Evolutionary conservation across 108 stramenopile genomes (phyloP).

Genomic region (Schizochytrium sp.): DNA sequence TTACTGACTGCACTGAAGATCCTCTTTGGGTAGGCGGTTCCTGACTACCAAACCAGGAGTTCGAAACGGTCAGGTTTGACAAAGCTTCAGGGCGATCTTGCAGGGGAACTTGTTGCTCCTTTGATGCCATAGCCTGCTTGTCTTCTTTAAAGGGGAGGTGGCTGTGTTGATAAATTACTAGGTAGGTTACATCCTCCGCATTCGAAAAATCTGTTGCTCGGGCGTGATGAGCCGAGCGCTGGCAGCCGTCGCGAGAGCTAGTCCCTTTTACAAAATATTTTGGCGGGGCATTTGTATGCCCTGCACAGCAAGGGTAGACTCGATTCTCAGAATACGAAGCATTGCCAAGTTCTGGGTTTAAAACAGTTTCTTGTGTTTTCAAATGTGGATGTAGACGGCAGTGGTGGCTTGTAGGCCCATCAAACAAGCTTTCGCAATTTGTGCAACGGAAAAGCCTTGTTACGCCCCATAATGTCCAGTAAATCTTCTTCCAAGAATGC

Average conservation of each 20-base stretch:
- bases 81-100: no score
- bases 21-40: no score
- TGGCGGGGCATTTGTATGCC: neutral
- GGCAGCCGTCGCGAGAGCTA: neutral
- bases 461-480: conserved; percentile 5
- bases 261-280: neutral
- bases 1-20: no score
- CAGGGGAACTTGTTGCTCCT: no score
- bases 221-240: neutral
- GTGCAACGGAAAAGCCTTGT: conserved; percentile 12
- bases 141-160: no score
- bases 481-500: neutral
- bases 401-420: neutral
- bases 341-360: neutral
- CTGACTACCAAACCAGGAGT: no score
- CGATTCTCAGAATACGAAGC: neutral
- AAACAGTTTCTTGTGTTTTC: no score
- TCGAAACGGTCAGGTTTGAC: no score
- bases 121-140: no score
- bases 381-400: neutral
- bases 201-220: neutral
- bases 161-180: neutral
- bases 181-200: neutral
- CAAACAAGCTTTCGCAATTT: neutral
- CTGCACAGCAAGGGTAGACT: neutral